Evolutionary conservation across 208 protist species (phyloP).

Genomic region (Porcisia hertigi): DNA sequence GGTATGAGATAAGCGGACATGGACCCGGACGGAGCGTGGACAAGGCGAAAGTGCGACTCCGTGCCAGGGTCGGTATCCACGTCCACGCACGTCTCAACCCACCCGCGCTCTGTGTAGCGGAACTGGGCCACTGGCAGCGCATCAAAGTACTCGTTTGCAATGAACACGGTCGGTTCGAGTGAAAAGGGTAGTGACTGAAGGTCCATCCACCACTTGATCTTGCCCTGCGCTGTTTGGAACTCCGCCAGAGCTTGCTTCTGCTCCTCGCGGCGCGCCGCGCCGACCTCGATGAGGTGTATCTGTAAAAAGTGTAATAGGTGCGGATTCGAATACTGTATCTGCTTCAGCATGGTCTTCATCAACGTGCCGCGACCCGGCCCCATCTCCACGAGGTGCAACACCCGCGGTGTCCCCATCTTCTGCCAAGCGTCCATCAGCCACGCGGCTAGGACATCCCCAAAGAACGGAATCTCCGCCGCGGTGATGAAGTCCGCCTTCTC

Average conservation of each 20-base stretch:
- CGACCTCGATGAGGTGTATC: slow-evolving; percentile 88
- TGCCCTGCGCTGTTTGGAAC: slow-evolving; percentile 83
- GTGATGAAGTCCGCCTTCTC: slow-evolving; percentile 92
- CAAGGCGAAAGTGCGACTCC: slow-evolving; percentile 87
- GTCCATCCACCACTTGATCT: slow-evolving; percentile 90
- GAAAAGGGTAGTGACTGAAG: slow-evolving; percentile 83
- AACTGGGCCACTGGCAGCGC: slow-evolving; percentile 93
- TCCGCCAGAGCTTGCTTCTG: slow-evolving; percentile 80
- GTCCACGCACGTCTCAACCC: slow-evolving; percentile 92
- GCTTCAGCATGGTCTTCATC: slow-evolving; percentile 88
- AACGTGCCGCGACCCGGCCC: slow-evolving; percentile 85
- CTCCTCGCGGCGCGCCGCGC: slow-evolving; percentile 78
- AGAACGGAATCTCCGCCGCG: slow-evolving; percentile 90
- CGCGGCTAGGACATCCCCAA: slow-evolving; percentile 88
- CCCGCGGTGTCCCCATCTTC: slow-evolving; percentile 90
- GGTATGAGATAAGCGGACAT: slow-evolving; percentile 89
- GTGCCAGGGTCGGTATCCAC: slow-evolving; percentile 82
- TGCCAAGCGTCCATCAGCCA: slow-evolving; percentile 92
- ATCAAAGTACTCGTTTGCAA: slow-evolving; percentile 93
- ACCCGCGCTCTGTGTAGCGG: slow-evolving; percentile 90
- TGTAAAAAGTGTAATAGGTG: slow-evolving; percentile 89
- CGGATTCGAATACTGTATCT: slow-evolving; percentile 85
- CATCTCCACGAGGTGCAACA: slow-evolving; percentile 90
- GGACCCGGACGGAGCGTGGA: slow-evolving; percentile 85
- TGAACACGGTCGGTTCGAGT: slow-evolving; percentile 86